Base-by-base conservation (phyloP, 2,329 filamentous ascomycete genomes). In the Trichoderma simmonsii region DNA sequence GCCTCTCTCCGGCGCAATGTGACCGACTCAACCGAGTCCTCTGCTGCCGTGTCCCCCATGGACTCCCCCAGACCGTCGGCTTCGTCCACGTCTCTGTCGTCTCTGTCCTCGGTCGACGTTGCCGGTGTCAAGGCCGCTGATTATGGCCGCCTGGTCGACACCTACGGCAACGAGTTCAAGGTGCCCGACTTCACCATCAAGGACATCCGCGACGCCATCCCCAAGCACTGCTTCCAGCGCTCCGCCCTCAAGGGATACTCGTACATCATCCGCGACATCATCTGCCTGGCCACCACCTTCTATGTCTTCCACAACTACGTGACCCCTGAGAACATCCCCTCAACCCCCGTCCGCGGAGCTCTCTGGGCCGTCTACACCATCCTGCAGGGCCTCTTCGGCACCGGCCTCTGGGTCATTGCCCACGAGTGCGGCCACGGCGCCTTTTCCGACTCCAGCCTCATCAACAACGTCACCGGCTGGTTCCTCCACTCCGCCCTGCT, bases 361-460 rank as follows among this genome's bases (percentile, higher is more conserved):
- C 87, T 91, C 68, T 91, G 89, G 89, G 86, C 80, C 21, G 69
- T 89, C 39, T 91, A 91, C 81, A 94, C 94, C 67, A 83, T 97
- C 78, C 80, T 97, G 59, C 96, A 99, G 86, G 95, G 96, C 77
- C 88, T 98, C 72, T 95, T 98, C 80, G 95, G 89, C 78, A 99
- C 96, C 61, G 96, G 96, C 77, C 82, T 98, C 72, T 99, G 96
- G 96, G 94, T 99, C 73, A 86, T 99, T 76, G 95, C 96, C 73
- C 96, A 99, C 85, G 96, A 99, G 87, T 99, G 96, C 81, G 96
- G 96, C 76, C 96, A 99, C 85, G 93, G 96, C 82, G 92, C 96
- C 73, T 98, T 99, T 87, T 98, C 96, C 57, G 86, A 93, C n/a
- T 98, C 93, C 78, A 95, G 93, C 86, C 85, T 90, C 12, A 84